Percentiles rank a stretch among this genome's conserved stretches.
Conservation (phyloP, 495 filamentous ascomycete species). For the Aspergillus wentii region DNA sequence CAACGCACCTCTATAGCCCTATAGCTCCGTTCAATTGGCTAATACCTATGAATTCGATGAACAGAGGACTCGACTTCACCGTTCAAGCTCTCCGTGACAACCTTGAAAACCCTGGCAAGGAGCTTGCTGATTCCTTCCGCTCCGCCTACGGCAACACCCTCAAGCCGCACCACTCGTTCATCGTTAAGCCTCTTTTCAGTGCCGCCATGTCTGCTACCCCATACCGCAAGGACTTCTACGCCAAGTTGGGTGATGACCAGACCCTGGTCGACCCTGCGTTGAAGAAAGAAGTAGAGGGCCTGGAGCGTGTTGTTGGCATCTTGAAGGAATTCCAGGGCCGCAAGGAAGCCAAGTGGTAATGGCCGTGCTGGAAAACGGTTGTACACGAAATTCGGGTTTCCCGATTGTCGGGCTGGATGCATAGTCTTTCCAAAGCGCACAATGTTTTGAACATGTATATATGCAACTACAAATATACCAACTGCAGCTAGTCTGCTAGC, state of each 20-base stretch:
- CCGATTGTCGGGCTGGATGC: slow-evolving; percentile 6
- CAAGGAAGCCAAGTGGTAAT: slow-evolving; percentile 68
- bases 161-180: slow-evolving; percentile 81
- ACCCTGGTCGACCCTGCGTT: slow-evolving; percentile 55
- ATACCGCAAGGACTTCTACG: slow-evolving; percentile 86
- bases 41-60: neutral
- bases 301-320: slow-evolving; percentile 70
- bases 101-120: slow-evolving; percentile 56
- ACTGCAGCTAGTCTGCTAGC: neutral
- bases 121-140: slow-evolving; percentile 84
- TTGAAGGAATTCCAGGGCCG: slow-evolving; percentile 66
- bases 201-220: slow-evolving; percentile 90
- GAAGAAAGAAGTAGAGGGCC: slow-evolving; percentile 61
- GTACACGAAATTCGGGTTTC: slow-evolving; percentile 1
- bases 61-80: slow-evolving; percentile 89
- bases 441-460: slow-evolving; percentile 25
- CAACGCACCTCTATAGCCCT: no score
- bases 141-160: slow-evolving; percentile 77
- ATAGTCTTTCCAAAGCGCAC: slow-evolving; percentile 8
- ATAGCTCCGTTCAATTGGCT: neutral
- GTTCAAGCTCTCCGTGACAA: slow-evolving; percentile 76
- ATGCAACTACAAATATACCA: slow-evolving; percentile 10
- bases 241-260: slow-evolving; percentile 67
- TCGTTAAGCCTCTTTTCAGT: slow-evolving; percentile 84
- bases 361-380: slow-evolving; percentile 5